A percentile compares a stretch with the other conserved stretches of the same genome.
These are phyloP conservation scores for Coemansia sp. DNA, from an alignment of 192 early-diverging fungal genomes.

Conservation along the genomic window DNA sequence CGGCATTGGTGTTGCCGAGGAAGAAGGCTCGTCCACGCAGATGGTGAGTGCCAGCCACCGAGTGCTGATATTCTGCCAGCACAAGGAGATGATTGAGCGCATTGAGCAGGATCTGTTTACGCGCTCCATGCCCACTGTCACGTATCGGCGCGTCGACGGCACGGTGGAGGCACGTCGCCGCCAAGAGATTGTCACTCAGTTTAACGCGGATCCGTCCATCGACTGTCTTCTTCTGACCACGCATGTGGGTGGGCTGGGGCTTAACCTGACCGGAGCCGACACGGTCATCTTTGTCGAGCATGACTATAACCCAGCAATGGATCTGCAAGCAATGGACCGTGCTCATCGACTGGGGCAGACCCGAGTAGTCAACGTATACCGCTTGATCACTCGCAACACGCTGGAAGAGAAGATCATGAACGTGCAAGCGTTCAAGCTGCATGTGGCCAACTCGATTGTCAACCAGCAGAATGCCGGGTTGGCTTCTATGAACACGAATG, in stretches of 20 bases:
- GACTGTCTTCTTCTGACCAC: constrained; percentile 94
- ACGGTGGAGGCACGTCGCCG: constrained; percentile 76
- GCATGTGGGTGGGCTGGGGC: constrained; percentile 92
- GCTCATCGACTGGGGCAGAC: constrained; percentile 98
- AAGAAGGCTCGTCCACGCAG: not conserved
- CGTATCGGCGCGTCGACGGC: constrained; percentile 94
- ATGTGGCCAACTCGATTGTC: constrained; percentile 92
- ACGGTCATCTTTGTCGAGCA: constrained; percentile 99
- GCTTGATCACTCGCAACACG: constrained; percentile 94
- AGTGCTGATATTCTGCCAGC: constrained; percentile 95
- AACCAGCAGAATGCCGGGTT: constrained; percentile 95
- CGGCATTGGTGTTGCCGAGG: constrained; percentile 71
- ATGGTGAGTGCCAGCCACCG: constrained; percentile 77
- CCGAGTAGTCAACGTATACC: constrained; percentile 95
- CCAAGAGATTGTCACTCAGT: constrained; percentile 88
- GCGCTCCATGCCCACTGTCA: constrained; percentile 79
- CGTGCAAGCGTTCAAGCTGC: constrained; percentile 96
- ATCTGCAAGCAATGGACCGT: constrained; percentile 98
- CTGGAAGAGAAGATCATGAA: constrained; percentile 99
- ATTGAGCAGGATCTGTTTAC: constrained; percentile 91
- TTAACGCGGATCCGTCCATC: constrained; percentile 95
- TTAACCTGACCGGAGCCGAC: constrained; percentile 98
- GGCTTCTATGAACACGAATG: constrained; percentile 92
- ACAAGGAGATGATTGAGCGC: constrained; percentile 93
- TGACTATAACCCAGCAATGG: constrained; percentile 99